Base-by-base conservation (phyloP, 495 filamentous ascomycete genomes). In the Aspergillus cristatus region DNA sequence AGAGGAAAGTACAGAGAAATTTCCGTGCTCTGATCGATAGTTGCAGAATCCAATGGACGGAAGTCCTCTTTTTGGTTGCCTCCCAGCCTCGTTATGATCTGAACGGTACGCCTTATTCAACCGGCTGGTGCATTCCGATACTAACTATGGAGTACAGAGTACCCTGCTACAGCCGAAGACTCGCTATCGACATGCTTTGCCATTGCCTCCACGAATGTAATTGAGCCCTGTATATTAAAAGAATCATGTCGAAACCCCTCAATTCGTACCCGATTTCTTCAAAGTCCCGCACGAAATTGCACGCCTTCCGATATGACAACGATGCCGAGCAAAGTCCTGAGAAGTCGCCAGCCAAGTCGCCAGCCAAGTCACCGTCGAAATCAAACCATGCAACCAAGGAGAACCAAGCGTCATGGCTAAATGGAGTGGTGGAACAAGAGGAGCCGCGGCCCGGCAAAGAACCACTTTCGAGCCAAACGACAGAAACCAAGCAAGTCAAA, bases 271-370 rank as follows among this genome's bases (percentile, higher is more conserved):
- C 60, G 16, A 59, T 75, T 3, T 78, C 75, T 7, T 65, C 68
- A 1, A 60, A 72, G 41, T 72, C 75, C 3, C 74, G 64, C 46
- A 65, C 70, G 12, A 81, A 79, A 50, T 55, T 82, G 35, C 73
- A 72, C 46, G 60, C 67, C 14, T 81, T 80, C 45, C 70, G 71
- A 45, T 80, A 64, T 33, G 50, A 42, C 47, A 56, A 47, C 15
- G 50, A 46, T 33, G 40, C 45, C 13, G 52, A 45, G 11, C 40
- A 32, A 22, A 34, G 25, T 12, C 50, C 62, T 26, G 62, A 73
- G 20, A 60, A 58, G 13, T 38, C 43, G 29, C 41, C 44, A 5
- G 45, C 47, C 25, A 60, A 58, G 13, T 38, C 43, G 29, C 41
- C 44, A 6, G 45, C 47, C 25, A 61, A 62, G 38, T 36, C 53